phyloP scores from a whole-genome alignment of 192 early-diverging fungal species.

The Phlyctochytrium planicorne region DNA sequence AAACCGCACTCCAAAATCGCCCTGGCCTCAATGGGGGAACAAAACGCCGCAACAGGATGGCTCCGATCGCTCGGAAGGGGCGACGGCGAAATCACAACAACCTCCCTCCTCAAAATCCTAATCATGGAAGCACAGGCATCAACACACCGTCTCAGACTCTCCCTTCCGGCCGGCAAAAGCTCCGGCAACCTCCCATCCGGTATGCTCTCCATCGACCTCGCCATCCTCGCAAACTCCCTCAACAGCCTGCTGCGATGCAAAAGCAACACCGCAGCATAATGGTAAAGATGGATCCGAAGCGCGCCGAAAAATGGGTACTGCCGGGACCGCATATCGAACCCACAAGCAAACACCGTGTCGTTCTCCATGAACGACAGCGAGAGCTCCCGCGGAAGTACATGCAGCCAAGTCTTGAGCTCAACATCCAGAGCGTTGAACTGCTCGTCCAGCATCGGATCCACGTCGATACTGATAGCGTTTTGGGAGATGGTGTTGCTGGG shows the following conservation, averaged over 20 bases:
- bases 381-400: not conserved
- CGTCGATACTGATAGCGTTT: too few relatives aligned
- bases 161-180: not conserved
- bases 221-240: conserved; percentile 2
- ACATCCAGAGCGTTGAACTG: not conserved
- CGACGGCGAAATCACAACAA: not conserved
- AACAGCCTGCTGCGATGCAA: not conserved
- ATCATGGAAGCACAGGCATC: not conserved
- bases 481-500: not conserved
- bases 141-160: not conserved
- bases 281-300: not conserved
- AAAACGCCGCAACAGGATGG: conserved; percentile 1
- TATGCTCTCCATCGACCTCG: not conserved
- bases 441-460: not conserved
- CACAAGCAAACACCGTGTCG: not conserved
- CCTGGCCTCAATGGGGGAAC: not conserved
- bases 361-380: not conserved
- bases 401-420: not conserved
- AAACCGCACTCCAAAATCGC: not conserved
- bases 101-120: not conserved
- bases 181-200: too few relatives aligned
- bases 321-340: not conserved
- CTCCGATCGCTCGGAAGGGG: not conserved
- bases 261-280: not conserved
- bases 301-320: not conserved